These are phyloP conservation scores for Dactylellina parvicollis DNA, from an alignment of 2,329 filamentous ascomycete genomes.

Conservation along the genomic window DNA sequence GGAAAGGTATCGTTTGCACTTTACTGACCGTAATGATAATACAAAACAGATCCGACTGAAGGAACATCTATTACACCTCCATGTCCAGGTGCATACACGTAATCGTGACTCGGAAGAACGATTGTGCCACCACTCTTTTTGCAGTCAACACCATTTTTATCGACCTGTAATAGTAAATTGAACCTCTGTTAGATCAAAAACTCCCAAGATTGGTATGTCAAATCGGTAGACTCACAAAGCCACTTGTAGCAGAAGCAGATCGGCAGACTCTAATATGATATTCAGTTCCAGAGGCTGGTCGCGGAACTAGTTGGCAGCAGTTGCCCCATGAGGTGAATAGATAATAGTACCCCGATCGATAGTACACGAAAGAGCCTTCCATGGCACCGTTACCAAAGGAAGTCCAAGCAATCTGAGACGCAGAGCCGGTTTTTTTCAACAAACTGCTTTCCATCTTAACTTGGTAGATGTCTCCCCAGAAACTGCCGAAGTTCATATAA, in stretches of 20 bases:
- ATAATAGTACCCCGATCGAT: slow-evolving; percentile 70
- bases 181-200: slow-evolving; percentile 23
- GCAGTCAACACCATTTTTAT: slow-evolving; percentile 67
- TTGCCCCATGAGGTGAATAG: slow-evolving; percentile 71
- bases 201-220: slow-evolving; percentile 60
- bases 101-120: slow-evolving; percentile 70
- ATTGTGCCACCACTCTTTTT: slow-evolving; percentile 69
- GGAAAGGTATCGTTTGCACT: too few relatives aligned
- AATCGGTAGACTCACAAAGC: slow-evolving; percentile 64
- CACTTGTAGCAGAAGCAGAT: slow-evolving; percentile 66
- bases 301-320: slow-evolving; percentile 71
- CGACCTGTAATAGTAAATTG: slow-evolving; percentile 61
- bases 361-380: slow-evolving; percentile 69
- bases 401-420: slow-evolving; percentile 68
- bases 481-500: slow-evolving; percentile 73
- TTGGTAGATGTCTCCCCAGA: slow-evolving; percentile 74
- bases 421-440: slow-evolving; percentile 58
- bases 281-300: slow-evolving; percentile 69
- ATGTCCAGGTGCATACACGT: slow-evolving; percentile 73
- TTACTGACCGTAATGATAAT: slow-evolving; percentile 69
- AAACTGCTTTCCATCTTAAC: slow-evolving; percentile 64
- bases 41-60: slow-evolving; percentile 67
- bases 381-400: slow-evolving; percentile 66
- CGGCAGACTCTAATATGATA: slow-evolving; percentile 74
- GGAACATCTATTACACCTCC: slow-evolving; percentile 67